A percentile compares a stretch with the other conserved stretches of the same genome.
phyloP scores from a whole-genome alignment of 2,329 filamentous ascomycete species.

The Xylaria polymorpha region DNA sequence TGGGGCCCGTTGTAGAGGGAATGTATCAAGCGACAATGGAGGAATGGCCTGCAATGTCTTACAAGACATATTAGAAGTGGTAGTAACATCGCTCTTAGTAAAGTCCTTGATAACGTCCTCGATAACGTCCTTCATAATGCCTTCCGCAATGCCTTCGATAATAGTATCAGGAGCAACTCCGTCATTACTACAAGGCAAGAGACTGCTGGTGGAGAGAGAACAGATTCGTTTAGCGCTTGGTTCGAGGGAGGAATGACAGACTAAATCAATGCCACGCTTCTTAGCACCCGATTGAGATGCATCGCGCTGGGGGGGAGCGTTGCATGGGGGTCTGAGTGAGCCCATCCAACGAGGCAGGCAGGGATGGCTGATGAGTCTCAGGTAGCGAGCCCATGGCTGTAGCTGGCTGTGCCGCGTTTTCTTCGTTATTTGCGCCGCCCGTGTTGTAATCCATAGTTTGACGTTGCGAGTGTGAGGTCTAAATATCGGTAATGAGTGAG shows the following conservation, averaged over 20 bases:
- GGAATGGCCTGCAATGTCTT: neutral
- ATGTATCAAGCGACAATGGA: neutral
- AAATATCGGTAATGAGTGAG: neutral
- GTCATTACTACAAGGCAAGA: neutral
- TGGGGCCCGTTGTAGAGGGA: neutral
- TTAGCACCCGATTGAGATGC: neutral
- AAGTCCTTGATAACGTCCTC: neutral
- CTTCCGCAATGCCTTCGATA: too few relatives aligned
- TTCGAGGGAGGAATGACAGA: neutral
- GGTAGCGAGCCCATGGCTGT: neutral
- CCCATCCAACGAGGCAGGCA: neutral
- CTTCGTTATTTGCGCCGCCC: neutral
- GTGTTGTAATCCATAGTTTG: neutral
- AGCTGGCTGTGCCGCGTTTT: neutral
- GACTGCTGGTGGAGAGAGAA: neutral
- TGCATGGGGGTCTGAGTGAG: too few relatives aligned
- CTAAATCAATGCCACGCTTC: conserved; percentile 10
- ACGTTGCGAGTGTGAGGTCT: neutral
- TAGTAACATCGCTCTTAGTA: neutral
- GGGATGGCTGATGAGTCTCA: neutral
- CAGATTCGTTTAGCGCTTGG: neutral
- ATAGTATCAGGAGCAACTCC: neutral
- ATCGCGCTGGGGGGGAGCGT: neutral
- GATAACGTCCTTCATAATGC: too few relatives aligned
- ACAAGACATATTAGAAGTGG: neutral